Evolutionary conservation across 2,329 filamentous ascomycete species (phyloP).

Genomic region (Epichloe sylvatica): DNA sequence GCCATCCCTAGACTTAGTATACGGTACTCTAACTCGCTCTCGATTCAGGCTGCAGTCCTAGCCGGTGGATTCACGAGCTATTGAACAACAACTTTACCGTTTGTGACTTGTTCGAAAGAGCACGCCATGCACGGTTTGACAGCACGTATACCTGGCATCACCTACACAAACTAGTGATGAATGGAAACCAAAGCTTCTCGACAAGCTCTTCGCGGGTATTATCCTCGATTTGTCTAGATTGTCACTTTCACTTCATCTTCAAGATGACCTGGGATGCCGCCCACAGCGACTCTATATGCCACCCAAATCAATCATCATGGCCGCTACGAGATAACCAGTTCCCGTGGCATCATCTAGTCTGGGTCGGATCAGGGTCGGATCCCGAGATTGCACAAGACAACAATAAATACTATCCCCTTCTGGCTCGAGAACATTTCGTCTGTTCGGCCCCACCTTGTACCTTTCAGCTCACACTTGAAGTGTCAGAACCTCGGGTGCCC

Average conservation of each 20-base stretch:
- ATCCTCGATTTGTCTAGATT: constrained; percentile 26
- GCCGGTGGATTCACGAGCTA: constrained; percentile 28
- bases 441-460: constrained; percentile 30
- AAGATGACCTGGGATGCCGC: constrained; percentile 20
- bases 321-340: constrained; percentile 21
- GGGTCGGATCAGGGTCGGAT: constrained; percentile 19
- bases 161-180: constrained; percentile 22
- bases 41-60: constrained; percentile 22
- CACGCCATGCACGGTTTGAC: constrained; percentile 16
- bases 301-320: constrained; percentile 20
- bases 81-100: constrained; percentile 23
- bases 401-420: constrained; percentile 25
- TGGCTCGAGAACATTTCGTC: constrained; percentile 23
- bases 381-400: constrained; percentile 12
- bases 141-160: constrained; percentile 22
- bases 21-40: neutral
- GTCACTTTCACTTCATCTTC: constrained; percentile 29
- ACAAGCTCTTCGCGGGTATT: constrained; percentile 15
- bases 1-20: neutral
- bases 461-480: constrained; percentile 30
- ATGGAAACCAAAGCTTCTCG: constrained; percentile 25
- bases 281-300: constrained; percentile 17
- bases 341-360: constrained; percentile 26
- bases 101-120: constrained; percentile 24
- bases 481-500: constrained; percentile 35